Evolutionary conservation across 148 eudicot species (phyloP).

Genomic region (Dianthus caryophyllus): DNA sequence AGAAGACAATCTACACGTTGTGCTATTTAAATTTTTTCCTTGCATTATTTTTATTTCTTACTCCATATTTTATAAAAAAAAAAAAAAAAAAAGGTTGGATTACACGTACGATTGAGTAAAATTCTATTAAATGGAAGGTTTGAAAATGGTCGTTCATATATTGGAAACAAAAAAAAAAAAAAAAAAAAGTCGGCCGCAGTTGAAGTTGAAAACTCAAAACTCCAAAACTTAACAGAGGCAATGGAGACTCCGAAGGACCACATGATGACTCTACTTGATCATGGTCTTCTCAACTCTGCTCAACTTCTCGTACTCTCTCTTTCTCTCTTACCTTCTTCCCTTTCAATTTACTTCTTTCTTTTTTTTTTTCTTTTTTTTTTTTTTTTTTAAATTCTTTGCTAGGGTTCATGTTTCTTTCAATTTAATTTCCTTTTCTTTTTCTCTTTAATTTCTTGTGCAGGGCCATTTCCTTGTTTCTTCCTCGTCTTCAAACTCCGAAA

Average conservation of each 20-base stretch:
- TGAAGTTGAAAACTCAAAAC: too few species aligned
- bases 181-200: too few species aligned
- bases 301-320: slow-evolving; percentile 60
- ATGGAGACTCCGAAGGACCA: slow-evolving; percentile 92
- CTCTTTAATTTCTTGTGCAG: slow-evolving; percentile 24
- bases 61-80: too few species aligned
- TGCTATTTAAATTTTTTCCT: too few species aligned
- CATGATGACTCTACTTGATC: slow-evolving; percentile 60
- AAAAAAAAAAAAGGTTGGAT: too few species aligned
- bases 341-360: slow-evolving; percentile 35
- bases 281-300: slow-evolving; percentile 82
- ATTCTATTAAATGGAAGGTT: too few species aligned
- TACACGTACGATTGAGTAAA: too few species aligned
- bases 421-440: background rate
- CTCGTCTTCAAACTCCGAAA: slow-evolving; percentile 45
- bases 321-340: background rate
- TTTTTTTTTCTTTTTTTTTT: background rate
- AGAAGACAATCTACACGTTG: too few species aligned
- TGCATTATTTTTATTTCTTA: too few species aligned
- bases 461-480: slow-evolving; percentile 81
- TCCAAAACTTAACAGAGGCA: too few species aligned
- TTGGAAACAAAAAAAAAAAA: too few species aligned
- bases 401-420: background rate
- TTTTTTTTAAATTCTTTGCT: background rate
- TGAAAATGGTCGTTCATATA: too few species aligned